Base-by-base conservation (phyloP, 2,329 filamentous ascomycete species). In the Cytospora piceae region DNA sequence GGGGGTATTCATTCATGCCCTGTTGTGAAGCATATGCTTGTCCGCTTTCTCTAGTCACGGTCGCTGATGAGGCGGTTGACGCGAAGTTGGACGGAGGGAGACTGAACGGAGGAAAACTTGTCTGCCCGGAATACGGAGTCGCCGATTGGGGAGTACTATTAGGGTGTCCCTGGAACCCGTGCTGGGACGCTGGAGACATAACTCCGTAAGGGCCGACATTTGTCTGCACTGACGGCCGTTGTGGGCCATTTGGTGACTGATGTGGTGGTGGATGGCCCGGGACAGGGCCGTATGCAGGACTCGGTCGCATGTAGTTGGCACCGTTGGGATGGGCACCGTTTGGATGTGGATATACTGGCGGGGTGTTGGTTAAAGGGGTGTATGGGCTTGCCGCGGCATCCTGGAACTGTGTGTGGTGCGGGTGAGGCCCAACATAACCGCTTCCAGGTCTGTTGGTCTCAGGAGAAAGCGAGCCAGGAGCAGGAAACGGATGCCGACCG, bases 31-130 rank as follows among this genome's bases (percentile, higher is more conserved):
- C 73, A 64, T 78, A 81, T 54, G 76, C 69, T 68, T 77, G 77
- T 31, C 67, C 71, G n/a, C 73, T 70, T 65, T 78, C 80, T 63
- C 75, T 74, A 61, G 73, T 71, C 49, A 74, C 75, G 54, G 70
- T 71, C 59, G 72, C 72, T 5, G 78, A 75, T 31, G 81, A 75
- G 1, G 79, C 76, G n/a, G 79, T 68, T 24, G 77, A 67, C 67
- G 70, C 72, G 73, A 87, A 86, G 71, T 87, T 84, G 34, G 87
- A 83, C 56, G 87, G 84, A 42, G 88, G 87, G 56, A 91, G 77
- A 65, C 83, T 84, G 71, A 91, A 89, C 85, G 82, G 34, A 87
- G 82, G 67, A 89, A 88, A 68, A 68, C 84, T 88, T 68, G 88
- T 83, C 64, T 88, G 85, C 46, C 81, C 76, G 29, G 87, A 84